phyloP scores from a whole-genome alignment of 352 stramenopile species.

The Aphanomyces cochlioides region DNA sequence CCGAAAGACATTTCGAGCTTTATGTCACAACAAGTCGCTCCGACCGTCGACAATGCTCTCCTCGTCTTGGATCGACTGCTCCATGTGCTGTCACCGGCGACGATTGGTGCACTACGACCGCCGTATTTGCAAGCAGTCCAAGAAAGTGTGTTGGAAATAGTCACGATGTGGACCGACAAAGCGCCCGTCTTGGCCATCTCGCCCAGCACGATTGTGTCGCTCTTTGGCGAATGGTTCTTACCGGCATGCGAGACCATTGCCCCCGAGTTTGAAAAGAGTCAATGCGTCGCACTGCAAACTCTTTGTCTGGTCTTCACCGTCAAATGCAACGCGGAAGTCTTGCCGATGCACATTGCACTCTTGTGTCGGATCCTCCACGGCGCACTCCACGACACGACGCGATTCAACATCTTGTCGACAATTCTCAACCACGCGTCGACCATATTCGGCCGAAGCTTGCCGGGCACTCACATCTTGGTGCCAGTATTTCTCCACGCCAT shows the following conservation, averaged over 20 bases:
- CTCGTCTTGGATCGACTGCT: slow-evolving; percentile 75
- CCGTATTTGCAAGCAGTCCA: slow-evolving; percentile 68
- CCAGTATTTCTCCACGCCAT: slow-evolving; percentile 76
- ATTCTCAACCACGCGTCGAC: slow-evolving; percentile 69
- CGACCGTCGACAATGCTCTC: slow-evolving; percentile 57
- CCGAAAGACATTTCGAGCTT: slow-evolving; percentile 15
- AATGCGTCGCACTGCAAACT: slow-evolving; percentile 71
- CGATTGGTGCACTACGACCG: slow-evolving; percentile 57
- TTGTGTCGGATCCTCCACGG: slow-evolving; percentile 64
- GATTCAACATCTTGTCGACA: slow-evolving; percentile 55
- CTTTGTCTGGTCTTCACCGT: slow-evolving; percentile 75
- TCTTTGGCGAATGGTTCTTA: slow-evolving; percentile 85
- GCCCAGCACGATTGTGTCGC: slow-evolving; percentile 73
- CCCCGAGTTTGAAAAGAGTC: slow-evolving; percentile 67
- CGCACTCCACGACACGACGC: slow-evolving; percentile 22
- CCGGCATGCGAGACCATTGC: slow-evolving; percentile 72
- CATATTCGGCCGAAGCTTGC: slow-evolving; percentile 74
- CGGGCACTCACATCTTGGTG: slow-evolving; percentile 74
- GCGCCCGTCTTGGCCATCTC: slow-evolving; percentile 58
- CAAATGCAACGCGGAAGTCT: slow-evolving; percentile 57
- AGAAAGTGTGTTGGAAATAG: slow-evolving; percentile 66
- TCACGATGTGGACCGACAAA: slow-evolving; percentile 72
- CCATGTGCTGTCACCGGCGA: slow-evolving; percentile 65
- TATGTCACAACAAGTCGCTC: slow-evolving; percentile 53
- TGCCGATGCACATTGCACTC: slow-evolving; percentile 57